Conservation (phyloP, 2,329 filamentous ascomycete genomes). For the Pseudogymnoascus sp. region DNA sequence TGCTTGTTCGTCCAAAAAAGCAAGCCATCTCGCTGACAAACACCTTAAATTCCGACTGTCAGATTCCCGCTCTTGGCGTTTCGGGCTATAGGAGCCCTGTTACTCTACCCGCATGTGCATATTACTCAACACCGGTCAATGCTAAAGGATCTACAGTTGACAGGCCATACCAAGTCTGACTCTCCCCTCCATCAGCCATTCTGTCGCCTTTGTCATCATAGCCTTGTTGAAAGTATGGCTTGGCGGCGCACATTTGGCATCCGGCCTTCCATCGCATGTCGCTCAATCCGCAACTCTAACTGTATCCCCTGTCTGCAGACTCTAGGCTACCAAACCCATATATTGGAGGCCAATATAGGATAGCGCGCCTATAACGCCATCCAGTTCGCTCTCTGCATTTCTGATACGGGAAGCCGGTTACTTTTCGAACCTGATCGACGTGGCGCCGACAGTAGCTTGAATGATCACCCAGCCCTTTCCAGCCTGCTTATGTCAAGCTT, state of each 20-base stretch:
- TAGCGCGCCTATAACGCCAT: neutral
- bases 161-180: neutral
- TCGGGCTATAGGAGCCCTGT: neutral
- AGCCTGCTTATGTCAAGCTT: constrained; percentile 6
- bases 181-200: neutral
- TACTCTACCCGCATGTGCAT: neutral
- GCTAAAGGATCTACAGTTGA: neutral
- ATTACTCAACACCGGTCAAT: neutral
- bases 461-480: neutral
- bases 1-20: neutral
- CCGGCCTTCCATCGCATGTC: neutral
- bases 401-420: neutral
- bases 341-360: neutral
- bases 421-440: neutral
- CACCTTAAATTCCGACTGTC: neutral
- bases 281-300: neutral
- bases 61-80: neutral
- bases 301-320: neutral
- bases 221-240: neutral
- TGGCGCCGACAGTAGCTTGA: neutral
- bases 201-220: neutral
- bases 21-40: neutral
- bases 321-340: neutral
- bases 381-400: neutral
- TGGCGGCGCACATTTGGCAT: neutral